phyloP scores from a whole-genome alignment of 495 filamentous ascomycete genomes.

The Penicillium bialowiezense region DNA sequence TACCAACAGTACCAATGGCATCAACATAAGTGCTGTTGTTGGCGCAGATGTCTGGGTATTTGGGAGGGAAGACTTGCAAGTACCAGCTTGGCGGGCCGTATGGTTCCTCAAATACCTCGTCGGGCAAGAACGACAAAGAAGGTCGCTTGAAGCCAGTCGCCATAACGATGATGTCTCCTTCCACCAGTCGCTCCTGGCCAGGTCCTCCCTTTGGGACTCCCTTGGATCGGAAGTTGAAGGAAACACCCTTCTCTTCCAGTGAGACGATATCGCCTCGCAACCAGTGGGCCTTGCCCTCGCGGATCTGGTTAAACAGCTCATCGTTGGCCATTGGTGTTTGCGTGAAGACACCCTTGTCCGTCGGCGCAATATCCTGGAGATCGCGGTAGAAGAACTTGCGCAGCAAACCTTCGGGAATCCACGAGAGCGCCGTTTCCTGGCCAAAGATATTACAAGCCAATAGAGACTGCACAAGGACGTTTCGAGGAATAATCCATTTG shows the following conservation, averaged over 20 bases:
- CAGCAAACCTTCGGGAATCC: conserved; percentile 73
- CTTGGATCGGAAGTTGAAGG: conserved; percentile 66
- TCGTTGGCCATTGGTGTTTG: conserved; percentile 83
- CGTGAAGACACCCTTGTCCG: conserved; percentile 65
- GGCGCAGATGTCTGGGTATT: conserved; percentile 60
- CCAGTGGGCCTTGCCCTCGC: conserved; percentile 74
- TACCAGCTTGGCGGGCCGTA: conserved; percentile 87
- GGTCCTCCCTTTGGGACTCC: conserved; percentile 73
- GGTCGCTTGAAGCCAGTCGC: conserved; percentile 80
- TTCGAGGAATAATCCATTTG: conserved; percentile 88
- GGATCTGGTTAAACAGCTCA: conserved; percentile 73
- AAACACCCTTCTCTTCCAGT: conserved; percentile 62
- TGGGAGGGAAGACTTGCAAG: conserved; percentile 72
- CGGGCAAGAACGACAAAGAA: conserved; percentile 67
- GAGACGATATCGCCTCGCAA: conserved; percentile 72
- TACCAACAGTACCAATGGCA: conserved; percentile 75
- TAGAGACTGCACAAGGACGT: conserved; percentile 68
- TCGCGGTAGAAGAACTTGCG: conserved; percentile 83
- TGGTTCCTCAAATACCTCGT: conserved; percentile 64
- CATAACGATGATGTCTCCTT: conserved; percentile 76
- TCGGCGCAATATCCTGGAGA: conserved; percentile 71
- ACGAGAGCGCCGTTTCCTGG: conserved; percentile 68
- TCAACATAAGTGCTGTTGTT: conserved; percentile 85
- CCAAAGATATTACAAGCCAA: conserved; percentile 78
- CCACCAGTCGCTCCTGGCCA: conserved; percentile 57